Evolutionary conservation across 139 green algal genomes (phyloP), one percentile per base, ranked within the genome.

Genomic region (Choricystis sp.): DNA sequence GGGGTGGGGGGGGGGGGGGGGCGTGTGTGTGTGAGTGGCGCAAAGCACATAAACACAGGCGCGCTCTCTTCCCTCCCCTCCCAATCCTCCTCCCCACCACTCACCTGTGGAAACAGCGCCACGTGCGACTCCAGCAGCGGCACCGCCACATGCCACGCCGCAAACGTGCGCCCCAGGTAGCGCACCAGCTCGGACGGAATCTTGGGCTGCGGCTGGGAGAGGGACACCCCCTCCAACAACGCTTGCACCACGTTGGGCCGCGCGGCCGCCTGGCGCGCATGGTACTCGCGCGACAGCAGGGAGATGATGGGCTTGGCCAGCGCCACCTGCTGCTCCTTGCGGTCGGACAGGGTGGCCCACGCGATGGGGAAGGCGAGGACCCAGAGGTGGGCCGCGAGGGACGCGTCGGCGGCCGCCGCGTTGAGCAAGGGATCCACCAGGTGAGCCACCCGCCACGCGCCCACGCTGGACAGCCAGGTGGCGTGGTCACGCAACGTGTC

Each of bases 301-400:
- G 69, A 59, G 65, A 97, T 96, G 74, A 97, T 93, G 48, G 92
- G 92, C 80, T 95, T 96, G 40, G 89, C 89, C 63, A 97, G 78
- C 21, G 69, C 65, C 26, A 86, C 75, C 69, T 83, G 68, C 77
- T 98, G 89, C 74, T 98, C 86, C 71, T 94, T 84, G 78, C 92
- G 89, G 27, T 87, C 75, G 2, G 60, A 19, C 26, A 98, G 72
- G 9, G 86, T 90, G 56, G 83, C 86, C 94, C 94, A 99, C 30
- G 97, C 85, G 65, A 99, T 97, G 70, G 94, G 94, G 76, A 98
- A 98, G 23, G 96, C 74, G 56, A 97, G 78, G 30, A 96, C 89
- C 91, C 87, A 95, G 24, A 94, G 57, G 67, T 93, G 82, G 62
- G 84, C 74, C 9, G 79, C 80, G 30, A 90, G 70, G 16, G 76